Base-by-base conservation (phyloP, 805 yeast species). In the Starmera amethionina region DNA sequence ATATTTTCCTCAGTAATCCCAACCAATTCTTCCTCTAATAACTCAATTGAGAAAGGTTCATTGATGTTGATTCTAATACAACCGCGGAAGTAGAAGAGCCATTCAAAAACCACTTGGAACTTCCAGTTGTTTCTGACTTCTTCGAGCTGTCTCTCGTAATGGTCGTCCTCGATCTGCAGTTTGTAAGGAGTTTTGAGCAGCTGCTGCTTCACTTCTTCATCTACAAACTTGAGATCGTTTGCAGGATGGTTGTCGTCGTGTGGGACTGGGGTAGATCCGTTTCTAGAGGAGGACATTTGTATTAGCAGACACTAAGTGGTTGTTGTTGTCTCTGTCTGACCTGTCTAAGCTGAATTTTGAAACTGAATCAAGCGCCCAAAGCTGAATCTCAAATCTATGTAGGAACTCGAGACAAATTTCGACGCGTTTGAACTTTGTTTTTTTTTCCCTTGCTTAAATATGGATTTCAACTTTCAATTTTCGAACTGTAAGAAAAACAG, bases 1-100 rank as follows among this genome's bases (percentile, higher is more conserved):
- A 77, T 60, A 36, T 65, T 56, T 1, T 62, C 57, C 13, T 71
- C 73, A 18, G 56, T 55, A 18, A 68, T 46, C 0, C 70, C 71
- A 22, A 77, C 60, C 12, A 79, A 58, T 47, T 79, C 87, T 49
- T 77, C 77, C 50, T 79, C 87, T 44, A 79, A 71, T 60, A 49
- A 40, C 42, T 77, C 80, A 8, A 71, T 69, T 48, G 78, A 81
- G 47, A 79, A 74, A 11, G 64, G 64, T 40, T 77, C 83, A 7
- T 64, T 60, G 11, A 63, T 61, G 27, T 22, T 22, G 40, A 79
- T 54, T 47, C 66, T 73, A 30, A 78, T 54, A 37, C 67, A 64
- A 19, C 75, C 77, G 40, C 78, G 69, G 54, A 72, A 69, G 36
- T 68, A 62, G 45, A 67, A 68, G 25, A 78, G 54, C 85, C 85